phyloP scores from a whole-genome alignment of 169 alveolate species.

The Hepatocystis sp. region DNA sequence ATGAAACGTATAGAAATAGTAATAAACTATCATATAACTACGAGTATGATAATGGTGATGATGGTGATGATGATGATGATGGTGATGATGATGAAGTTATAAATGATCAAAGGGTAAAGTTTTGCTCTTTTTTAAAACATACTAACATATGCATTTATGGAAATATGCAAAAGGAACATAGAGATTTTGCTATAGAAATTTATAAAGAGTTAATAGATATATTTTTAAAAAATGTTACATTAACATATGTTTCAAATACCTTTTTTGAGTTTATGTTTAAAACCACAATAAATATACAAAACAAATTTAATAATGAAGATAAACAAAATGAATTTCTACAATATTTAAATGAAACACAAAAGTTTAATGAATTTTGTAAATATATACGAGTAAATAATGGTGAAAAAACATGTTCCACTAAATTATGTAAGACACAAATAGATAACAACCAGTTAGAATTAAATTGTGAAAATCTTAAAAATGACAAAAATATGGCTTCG shows the following conservation, averaged over 20 bases:
- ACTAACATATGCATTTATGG: slow-evolving; percentile 20
- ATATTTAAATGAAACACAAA: slow-evolving; percentile 33
- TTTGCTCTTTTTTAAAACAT: slow-evolving; percentile 41
- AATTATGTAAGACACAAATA: too few species aligned
- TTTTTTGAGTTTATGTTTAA: slow-evolving; percentile 73
- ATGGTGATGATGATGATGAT: neutral
- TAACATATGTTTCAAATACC: slow-evolving; percentile 37
- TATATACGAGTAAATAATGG: too few species aligned
- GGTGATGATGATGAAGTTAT: too few species aligned
- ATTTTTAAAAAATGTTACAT: slow-evolving; percentile 53
- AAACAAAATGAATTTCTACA: slow-evolving; percentile 51
- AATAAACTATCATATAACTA: too few species aligned
- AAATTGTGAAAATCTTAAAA: too few species aligned
- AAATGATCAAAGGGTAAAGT: slow-evolving; percentile 21
- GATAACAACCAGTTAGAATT: too few species aligned
- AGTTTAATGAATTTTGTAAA: slow-evolving; percentile 47
- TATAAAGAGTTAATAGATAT: slow-evolving; percentile 62
- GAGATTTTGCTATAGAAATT: slow-evolving; percentile 75
- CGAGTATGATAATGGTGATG: neutral
- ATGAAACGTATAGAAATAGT: too few species aligned
- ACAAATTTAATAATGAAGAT: slow-evolving; percentile 36
- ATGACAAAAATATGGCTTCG: too few species aligned
- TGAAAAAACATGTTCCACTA: too few species aligned
- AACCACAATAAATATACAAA: slow-evolving; percentile 59
- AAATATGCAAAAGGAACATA: slow-evolving; percentile 28